Base-by-base conservation (phyloP, 2,329 filamentous ascomycete genomes). In the Monosporascus sp. region DNA sequence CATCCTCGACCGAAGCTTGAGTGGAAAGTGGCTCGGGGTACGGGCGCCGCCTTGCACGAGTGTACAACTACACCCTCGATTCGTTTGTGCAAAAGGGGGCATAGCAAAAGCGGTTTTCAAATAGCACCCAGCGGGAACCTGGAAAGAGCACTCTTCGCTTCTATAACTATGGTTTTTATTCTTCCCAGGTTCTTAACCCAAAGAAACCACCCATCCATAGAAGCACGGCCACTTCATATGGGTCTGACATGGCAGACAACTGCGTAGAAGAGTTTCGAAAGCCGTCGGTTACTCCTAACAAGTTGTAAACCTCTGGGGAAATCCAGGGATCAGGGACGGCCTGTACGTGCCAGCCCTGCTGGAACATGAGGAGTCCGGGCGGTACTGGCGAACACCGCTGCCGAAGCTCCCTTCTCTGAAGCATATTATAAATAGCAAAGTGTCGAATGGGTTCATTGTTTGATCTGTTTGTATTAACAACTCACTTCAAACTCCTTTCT, bases 311-410 rank as follows among this genome's bases (percentile, higher is more conserved):
- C 24, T 56, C 3, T 34, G 7, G 4, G 44, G 41, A n/a, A 57
- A 54, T 38, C 51, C 53, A 22, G 49, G 55, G 9, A 1, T 59
- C 24, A 53, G 57, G 15, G 57, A 49, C 9, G 57, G 57, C 2
- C 57, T 51, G 3, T 59, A 56, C 20, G 57, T 44, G 18, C 15
- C 25, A 3, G 48, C 47, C 25, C 2, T 3, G 25, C 25, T 27
- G 8, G 25, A 27, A 3, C 8, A 27, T 8, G 1, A 9, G 25
- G 25, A 27, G 25, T 27, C 3, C 25, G 8, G 7, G 25, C 25
- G 7, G 2, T 8, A 2, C 25, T 2, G 7, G 0, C 25, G 25
- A 2, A 8, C 25, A 27, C 25, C 25, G 25, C 25, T 2, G 7
- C 7, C 7, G n/a, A 27, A 27, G 7, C 25, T 27, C 2, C 25